phyloP scores from a whole-genome alignment of 1,284 basidiomycete genomes.

The Coniferiporia sulphurascens region DNA sequence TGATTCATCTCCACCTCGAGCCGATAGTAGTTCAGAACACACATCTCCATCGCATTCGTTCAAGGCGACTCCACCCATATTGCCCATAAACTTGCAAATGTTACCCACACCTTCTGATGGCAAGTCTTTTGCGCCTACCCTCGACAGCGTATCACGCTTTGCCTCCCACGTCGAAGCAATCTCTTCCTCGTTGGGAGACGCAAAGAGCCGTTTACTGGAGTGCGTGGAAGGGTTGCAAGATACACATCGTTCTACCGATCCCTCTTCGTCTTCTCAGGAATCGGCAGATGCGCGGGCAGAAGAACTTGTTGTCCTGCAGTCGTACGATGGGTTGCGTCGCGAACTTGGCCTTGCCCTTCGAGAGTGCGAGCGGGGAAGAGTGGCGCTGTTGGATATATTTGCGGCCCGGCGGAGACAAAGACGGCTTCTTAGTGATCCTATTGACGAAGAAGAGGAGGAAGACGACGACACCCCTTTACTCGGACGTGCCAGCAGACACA shows the following conservation, averaged over 20 bases:
- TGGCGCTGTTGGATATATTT: constrained; percentile 53
- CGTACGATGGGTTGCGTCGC: constrained; percentile 67
- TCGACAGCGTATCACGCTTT: constrained; percentile 59
- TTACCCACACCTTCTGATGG: constrained; percentile 27
- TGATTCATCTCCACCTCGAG: neutral
- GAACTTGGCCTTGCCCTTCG: constrained; percentile 69
- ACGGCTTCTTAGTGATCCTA: constrained; percentile 19
- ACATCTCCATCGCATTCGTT: constrained; percentile 18
- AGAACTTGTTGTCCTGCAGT: constrained; percentile 48
- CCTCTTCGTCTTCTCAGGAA: constrained; percentile 21
- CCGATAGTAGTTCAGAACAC: neutral
- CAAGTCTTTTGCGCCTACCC: constrained; percentile 64
- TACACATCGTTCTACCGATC: constrained; percentile 22
- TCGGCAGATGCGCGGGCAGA: constrained; percentile 23
- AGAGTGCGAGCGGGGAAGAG: constrained; percentile 74
- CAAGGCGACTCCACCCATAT: neutral
- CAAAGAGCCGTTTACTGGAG: constrained; percentile 53
- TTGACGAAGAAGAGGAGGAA: constrained; percentile 8
- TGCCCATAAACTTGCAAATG: constrained; percentile 9
- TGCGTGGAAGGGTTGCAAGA: constrained; percentile 53
- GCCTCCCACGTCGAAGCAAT: constrained; percentile 68
- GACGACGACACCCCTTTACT: neutral
- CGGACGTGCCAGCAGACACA: constrained; percentile 5
- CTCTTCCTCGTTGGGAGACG: constrained; percentile 59
- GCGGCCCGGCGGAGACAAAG: constrained; percentile 37